Base-by-base conservation (phyloP, 805 yeast genomes). In the Candida sanyiensis region DNA sequence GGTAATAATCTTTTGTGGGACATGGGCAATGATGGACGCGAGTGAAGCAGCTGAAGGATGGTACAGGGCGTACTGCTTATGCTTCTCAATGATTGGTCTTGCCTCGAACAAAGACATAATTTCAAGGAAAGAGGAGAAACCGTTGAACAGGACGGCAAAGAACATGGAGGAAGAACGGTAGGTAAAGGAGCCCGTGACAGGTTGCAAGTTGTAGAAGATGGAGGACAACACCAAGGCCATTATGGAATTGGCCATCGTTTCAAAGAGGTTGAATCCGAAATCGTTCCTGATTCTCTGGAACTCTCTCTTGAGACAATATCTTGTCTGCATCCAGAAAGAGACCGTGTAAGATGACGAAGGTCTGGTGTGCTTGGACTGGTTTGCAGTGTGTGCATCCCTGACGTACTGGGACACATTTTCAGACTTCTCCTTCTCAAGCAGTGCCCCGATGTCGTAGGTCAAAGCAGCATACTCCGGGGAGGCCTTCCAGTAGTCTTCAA, bases 11-110 rank as follows among this genome's bases (percentile, higher is more conserved):
- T 82, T 82, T 39, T 75, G 66, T 3, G 90, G 89, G 43, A 83
- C 57, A 36, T 76, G 80, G 3, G 84, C 70, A 4, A 80, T 43
- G 33, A 77, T 64, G 5, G 76, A 64, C 0, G 86, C 80, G 4
- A 83, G 48, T 1, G 86, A 83, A 52, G 83, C 90, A 3, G 85
- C 77, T 11, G 86, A 70, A 3, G 89, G 88, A 42, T 78, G 77
- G 56, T 81, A 85, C 42, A 83, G 69, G 0, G 86, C 77, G 49
- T 80, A 84, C 35, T 72, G 70, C 51, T 79, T 77, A 55, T 84
- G 94, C 52, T 84, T 83, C 49, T 72, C 73, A 20, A 81, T 70
- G 45, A 84, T 75, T 34, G 79, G 73, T 32, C 62, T 59, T 12
- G 80, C 72, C 54, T 76, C 82, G 52, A 64, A 77, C 20, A 75